These are phyloP conservation scores for Cyberlindnera lachancei DNA, from an alignment of 805 yeast genomes.

Conservation along the genomic window DNA sequence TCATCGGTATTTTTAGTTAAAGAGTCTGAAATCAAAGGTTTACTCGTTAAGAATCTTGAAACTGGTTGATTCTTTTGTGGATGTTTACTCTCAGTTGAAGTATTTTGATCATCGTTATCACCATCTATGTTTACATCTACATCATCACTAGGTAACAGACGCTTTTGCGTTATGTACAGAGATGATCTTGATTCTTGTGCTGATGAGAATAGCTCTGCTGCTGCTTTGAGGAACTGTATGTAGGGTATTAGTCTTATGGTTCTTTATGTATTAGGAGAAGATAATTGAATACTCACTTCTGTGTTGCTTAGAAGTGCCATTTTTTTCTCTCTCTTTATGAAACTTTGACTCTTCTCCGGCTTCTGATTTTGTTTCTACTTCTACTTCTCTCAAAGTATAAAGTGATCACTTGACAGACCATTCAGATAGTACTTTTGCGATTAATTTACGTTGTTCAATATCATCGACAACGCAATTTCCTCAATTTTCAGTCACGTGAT, in stretches of 20 bases:
- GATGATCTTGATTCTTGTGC: conserved; percentile 41
- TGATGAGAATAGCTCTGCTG: conserved; percentile 18
- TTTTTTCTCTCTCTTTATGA: not conserved
- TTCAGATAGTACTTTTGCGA: too few species aligned
- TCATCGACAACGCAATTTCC: too few species aligned
- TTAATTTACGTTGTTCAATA: too few species aligned
- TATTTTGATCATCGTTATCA: conserved; percentile 14
- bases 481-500: too few species aligned
- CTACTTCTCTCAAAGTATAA: too few species aligned
- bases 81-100: too few species aligned
- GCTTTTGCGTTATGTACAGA: conserved; percentile 52
- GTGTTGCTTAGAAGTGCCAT: conserved; percentile 12
- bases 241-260: not conserved
- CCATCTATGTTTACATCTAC: conserved; percentile 25
- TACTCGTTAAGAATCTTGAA: conserved; percentile 15
- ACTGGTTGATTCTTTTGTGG: too few species aligned
- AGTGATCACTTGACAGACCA: too few species aligned
- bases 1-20: conserved; percentile 21
- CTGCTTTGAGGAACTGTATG: conserved; percentile 18
- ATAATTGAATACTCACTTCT: conserved; percentile 9
- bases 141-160: too few species aligned
- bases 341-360: too few species aligned
- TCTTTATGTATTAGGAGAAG: too few species aligned
- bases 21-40: conserved; percentile 22
- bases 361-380: too few species aligned